These are phyloP conservation scores for Circinella minor DNA, from an alignment of 371 early-diverging fungal species.

Conservation along the genomic window DNA sequence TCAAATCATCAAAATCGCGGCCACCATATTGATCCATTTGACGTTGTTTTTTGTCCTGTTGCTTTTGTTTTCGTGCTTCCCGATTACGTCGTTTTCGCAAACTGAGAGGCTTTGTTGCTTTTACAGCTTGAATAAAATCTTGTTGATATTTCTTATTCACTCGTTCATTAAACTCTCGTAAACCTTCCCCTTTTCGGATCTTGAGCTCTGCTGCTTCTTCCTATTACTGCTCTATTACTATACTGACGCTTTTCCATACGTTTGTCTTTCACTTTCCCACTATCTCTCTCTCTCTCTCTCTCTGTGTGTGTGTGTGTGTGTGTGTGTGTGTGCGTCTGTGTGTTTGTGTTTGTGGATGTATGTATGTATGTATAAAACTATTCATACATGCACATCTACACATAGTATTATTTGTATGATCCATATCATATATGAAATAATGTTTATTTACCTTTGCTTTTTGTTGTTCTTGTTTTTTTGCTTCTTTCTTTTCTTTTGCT, in stretches of 20 bases:
- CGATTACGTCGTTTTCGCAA: constrained; percentile 44
- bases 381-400: too few species aligned
- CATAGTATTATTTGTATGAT: too few species aligned
- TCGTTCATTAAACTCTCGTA: constrained; percentile 45
- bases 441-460: not conserved
- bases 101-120: constrained; percentile 36
- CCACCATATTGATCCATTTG: constrained; percentile 40
- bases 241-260: constrained; percentile 7
- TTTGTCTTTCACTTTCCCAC: not conserved
- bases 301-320: not conserved
- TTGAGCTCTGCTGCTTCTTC: constrained; percentile 16
- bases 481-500: constrained; percentile 36
- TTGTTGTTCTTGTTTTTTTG: constrained; percentile 29
- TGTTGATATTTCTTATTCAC: constrained; percentile 42
- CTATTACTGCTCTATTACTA: constrained; percentile 1
- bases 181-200: constrained; percentile 48
- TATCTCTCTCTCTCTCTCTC: not conserved
- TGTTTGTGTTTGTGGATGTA: too few species aligned
- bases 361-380: too few species aligned
- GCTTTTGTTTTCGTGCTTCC: constrained; percentile 49
- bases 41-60: constrained; percentile 40
- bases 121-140: constrained; percentile 33
- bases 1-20: constrained; percentile 57
- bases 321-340: too few species aligned
- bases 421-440: too few species aligned